Evolutionary conservation across 805 yeast species (phyloP).

Genomic region (Kuraishia piskuri): DNA sequence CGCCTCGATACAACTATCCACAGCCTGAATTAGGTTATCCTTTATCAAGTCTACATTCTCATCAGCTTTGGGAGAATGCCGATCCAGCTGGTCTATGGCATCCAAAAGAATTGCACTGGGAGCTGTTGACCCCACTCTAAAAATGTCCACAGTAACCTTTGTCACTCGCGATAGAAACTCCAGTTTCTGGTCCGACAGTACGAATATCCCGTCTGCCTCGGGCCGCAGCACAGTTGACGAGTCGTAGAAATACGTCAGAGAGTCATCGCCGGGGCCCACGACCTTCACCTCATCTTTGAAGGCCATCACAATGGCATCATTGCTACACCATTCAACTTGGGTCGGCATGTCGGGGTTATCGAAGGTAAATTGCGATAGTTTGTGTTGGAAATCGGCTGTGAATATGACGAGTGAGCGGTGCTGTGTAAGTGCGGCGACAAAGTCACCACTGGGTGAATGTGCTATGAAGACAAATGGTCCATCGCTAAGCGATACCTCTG

Average conservation of each 20-base stretch:
- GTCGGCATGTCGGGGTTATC: slow-evolving; percentile 25
- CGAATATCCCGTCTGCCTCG: slow-evolving; percentile 62
- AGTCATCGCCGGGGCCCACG: slow-evolving; percentile 61
- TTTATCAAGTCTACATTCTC: slow-evolving; percentile 57
- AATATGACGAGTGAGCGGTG: slow-evolving; percentile 37
- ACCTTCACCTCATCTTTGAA: slow-evolving; percentile 55
- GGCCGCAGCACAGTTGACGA: slow-evolving; percentile 35
- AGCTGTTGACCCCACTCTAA: slow-evolving; percentile 75
- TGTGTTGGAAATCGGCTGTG: slow-evolving; percentile 35
- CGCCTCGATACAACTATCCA: slow-evolving; percentile 63
- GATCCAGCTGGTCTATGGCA: slow-evolving; percentile 57
- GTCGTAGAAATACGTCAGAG: slow-evolving; percentile 44
- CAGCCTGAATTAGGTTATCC: slow-evolving; percentile 44
- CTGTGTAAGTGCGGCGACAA: slow-evolving; percentile 38
- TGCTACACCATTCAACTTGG: slow-evolving; percentile 74
- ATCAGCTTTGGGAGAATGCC: slow-evolving; percentile 73
- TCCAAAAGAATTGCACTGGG: slow-evolving; percentile 80
- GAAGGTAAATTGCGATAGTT: slow-evolving; percentile 34
- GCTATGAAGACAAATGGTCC: slow-evolving; percentile 9
- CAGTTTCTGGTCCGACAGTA: slow-evolving; percentile 48
- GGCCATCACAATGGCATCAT: slow-evolving; percentile 65
- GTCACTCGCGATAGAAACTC: slow-evolving; percentile 62
- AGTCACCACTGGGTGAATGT: slow-evolving; percentile 44
- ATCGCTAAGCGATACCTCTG: slow-evolving; percentile 6
- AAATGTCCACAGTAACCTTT: slow-evolving; percentile 46